Conservation (phyloP, 331 rosid species). For the Quercus tomentella region DNA sequence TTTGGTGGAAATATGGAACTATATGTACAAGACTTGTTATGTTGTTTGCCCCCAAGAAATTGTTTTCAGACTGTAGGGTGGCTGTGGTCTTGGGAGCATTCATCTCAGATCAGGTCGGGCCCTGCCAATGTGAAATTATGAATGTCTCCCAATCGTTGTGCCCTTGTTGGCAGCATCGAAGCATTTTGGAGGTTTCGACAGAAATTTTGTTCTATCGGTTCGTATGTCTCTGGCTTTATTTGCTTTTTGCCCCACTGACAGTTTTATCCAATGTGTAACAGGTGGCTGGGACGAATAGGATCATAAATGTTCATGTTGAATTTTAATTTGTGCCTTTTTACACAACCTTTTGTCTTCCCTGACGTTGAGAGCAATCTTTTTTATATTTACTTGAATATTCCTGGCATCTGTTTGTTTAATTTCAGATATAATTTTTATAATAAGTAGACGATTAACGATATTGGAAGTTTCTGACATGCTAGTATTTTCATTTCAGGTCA, state of each 20-base stretch:
- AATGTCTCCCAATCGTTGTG: slow-evolving; percentile 54
- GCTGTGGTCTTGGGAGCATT: slow-evolving; percentile 82
- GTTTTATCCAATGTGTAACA: slow-evolving; percentile 59
- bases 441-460: slow-evolving; percentile 11
- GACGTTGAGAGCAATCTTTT: slow-evolving; percentile 1
- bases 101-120: slow-evolving; percentile 67
- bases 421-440: slow-evolving; percentile 16
- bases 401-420: slow-evolving; percentile 1
- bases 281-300: slow-evolving; percentile 61
- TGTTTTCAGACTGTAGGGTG: slow-evolving; percentile 83
- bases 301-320: slow-evolving; percentile 41
- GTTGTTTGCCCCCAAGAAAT: slow-evolving; percentile 74
- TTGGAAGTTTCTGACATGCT: slow-evolving; percentile 41
- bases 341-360: slow-evolving; percentile 11
- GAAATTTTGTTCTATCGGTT: slow-evolving; percentile 70
- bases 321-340: slow-evolving; percentile 24
- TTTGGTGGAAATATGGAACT: slow-evolving; percentile 91
- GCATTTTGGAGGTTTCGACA: slow-evolving; percentile 70
- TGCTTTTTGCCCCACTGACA: slow-evolving; percentile 56
- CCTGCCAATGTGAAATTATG: slow-evolving; percentile 75
- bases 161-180: slow-evolving; percentile 60
- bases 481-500: slow-evolving; percentile 66
- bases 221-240: slow-evolving; percentile 92
- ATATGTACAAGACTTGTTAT: slow-evolving; percentile 70
- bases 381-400: slow-evolving; percentile 13